These are phyloP conservation scores for Cicer pinnatifidum DNA, from an alignment of 306 rosid genomes.

Conservation along the genomic window DNA sequence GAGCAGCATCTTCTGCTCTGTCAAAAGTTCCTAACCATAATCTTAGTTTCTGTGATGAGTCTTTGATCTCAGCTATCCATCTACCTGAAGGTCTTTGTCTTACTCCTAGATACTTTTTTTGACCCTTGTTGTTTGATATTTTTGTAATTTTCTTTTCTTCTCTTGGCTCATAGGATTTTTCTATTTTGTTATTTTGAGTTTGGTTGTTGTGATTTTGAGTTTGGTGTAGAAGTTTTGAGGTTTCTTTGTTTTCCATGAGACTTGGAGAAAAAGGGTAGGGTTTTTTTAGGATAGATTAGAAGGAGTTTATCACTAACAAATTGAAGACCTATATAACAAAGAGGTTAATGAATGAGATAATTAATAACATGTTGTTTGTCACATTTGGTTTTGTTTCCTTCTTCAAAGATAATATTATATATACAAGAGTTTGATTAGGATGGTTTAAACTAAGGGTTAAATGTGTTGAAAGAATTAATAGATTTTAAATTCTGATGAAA, in stretches of 20 bases:
- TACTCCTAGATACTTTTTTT: slow-evolving; percentile 76
- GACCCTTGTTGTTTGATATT: slow-evolving; percentile 39
- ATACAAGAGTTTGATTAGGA: not conserved
- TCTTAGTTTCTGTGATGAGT: slow-evolving; percentile 82
- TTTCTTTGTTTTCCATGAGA: slow-evolving; percentile 59
- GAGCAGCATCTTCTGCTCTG: slow-evolving; percentile 78
- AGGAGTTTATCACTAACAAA: slow-evolving; percentile 26
- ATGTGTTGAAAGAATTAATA: too few species aligned
- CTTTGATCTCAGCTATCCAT: slow-evolving; percentile 96
- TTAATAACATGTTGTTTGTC: slow-evolving; percentile 53
- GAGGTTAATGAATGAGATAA: slow-evolving; percentile 52
- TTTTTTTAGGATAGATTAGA: slow-evolving; percentile 43
- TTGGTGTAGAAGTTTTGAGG: slow-evolving; percentile 44
- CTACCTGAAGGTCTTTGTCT: slow-evolving; percentile 94
- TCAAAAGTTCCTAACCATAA: slow-evolving; percentile 92
- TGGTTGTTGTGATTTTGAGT: slow-evolving; percentile 43
- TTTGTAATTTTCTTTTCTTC: slow-evolving; percentile 42
- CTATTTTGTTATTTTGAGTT: slow-evolving; percentile 2
- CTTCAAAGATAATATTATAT: slow-evolving; percentile 31
- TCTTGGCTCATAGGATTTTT: slow-evolving; percentile 26
- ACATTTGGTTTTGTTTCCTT: slow-evolving; percentile 49
- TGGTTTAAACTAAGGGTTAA: too few species aligned
- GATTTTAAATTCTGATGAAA: too few species aligned
- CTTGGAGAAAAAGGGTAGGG: slow-evolving; percentile 45
- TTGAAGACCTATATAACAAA: slow-evolving; percentile 36